phyloP scores from a whole-genome alignment of 768 basidiomycete species.

The Cystobasidium onofrii region DNA sequence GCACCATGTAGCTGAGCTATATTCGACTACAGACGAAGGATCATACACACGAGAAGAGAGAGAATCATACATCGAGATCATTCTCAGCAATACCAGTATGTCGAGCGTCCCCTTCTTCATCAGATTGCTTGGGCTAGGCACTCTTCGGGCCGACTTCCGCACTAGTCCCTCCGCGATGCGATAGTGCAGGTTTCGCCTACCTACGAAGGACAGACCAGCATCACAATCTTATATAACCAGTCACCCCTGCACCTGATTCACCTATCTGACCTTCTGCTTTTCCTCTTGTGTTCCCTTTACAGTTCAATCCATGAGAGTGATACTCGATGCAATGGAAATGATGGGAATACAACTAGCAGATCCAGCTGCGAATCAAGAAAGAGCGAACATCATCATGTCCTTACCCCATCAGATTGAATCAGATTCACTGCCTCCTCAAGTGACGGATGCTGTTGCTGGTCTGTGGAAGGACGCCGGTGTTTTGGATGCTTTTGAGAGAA shows the following conservation, averaged over 20 bases:
- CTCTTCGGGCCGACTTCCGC: background rate
- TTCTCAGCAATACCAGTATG: conserved; percentile 69
- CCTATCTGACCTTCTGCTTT: background rate
- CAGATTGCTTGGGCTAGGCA: background rate
- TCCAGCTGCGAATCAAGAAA: conserved; percentile 63
- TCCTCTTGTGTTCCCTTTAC: background rate
- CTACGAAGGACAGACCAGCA: too few relatives aligned
- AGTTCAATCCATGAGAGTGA: conserved; percentile 85
- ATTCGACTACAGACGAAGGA: conserved; percentile 46
- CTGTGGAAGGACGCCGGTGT: conserved; percentile 73
- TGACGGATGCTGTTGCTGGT: conserved; percentile 66
- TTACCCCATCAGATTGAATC: conserved; percentile 70
- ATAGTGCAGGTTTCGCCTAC: background rate
- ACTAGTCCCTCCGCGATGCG: background rate
- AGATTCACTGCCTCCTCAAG: conserved; percentile 63
- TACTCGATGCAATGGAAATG: conserved; percentile 83
- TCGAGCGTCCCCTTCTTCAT: background rate
- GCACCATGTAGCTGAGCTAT: background rate
- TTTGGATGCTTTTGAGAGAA: conserved; percentile 70
- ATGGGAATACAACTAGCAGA: conserved; percentile 68
- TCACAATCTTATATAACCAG: too few relatives aligned
- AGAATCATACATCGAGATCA: conserved; percentile 91
- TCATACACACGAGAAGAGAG: conserved; percentile 82
- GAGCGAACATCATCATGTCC: conserved; percentile 56
- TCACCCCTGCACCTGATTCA: too few relatives aligned